Base-by-base conservation (phyloP, 139 green algal species). In the Volvox africanus region DNA sequence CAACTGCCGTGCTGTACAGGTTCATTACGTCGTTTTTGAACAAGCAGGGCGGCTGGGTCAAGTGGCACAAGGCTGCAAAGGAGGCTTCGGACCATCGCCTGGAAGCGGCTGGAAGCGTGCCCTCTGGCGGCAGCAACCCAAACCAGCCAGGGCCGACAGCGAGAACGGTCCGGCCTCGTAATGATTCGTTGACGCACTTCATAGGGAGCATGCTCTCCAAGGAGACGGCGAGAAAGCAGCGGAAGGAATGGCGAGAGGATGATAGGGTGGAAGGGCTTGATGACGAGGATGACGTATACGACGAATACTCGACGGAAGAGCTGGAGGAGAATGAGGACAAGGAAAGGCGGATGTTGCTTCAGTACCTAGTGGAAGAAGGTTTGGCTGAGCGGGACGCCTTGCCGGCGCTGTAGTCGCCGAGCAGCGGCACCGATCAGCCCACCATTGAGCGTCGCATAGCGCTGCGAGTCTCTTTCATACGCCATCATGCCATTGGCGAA, bases 21-120 rank as follows among this genome's bases (percentile, higher is more conserved):
- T 94, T 92, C 89, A 91, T 94, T 82, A 93, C 86, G 50, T 92
- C 88, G n/a, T 93, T 94, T 90, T 35, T 94, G 0, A 50, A 80
- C 24, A 87, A 78, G 22, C 73, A 92, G 61, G 92, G 92, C n/a
- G 92, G 92, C 44, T 93, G 89, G 89, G 67, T 37, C 75, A 94
- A 94, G 82, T 94, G 87, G 87, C 75, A 91, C 76, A 77, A 79
- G 32, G 55, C 75, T 3, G 75, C 65, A 2, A 33, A 75, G 24
- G 87, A 37, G 1, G 55, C 87, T 9, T 61, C 68, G 61, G 87
- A 91, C 14, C 55, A 75, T 2, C 71, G 50, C 28, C 50, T 37
- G 21, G 19, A n/a, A 0, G 71, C 67, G 19, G 44, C 44, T 1
- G 9, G 44, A 55, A 55, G 65, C 83, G 30, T 28, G 35, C 26